Base-by-base conservation (phyloP, 805 yeast genomes). In the Barnettozyma populi region DNA sequence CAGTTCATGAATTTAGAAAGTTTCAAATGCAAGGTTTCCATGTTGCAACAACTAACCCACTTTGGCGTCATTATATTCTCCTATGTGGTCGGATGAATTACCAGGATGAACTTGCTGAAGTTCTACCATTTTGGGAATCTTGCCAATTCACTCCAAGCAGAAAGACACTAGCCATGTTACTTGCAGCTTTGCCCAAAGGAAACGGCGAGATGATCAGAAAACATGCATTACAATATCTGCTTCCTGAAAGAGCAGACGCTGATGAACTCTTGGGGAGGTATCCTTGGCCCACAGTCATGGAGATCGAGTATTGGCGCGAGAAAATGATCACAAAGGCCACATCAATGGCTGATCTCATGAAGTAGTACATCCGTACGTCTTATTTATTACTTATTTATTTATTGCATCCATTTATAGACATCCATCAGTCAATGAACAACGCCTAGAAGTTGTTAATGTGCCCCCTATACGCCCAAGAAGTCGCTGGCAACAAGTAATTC, bases 401-500 rank as follows among this genome's bases (percentile, higher is more conserved):
- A 31, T 16, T 34, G n/a, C 10, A 43, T 43, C 14, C 23, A 42
- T 42, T 25, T 19, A 41, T n/a, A 13, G 24, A 13, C 24, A 32
- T 41, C 24, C 31, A 32, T n/a, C 6, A 7, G 14, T 25, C 5
- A 38, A 38, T 14, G 6, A n/a, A 16, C 13, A 14, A 16, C 19
- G 31, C 21, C 19, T 32, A 14, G 6, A 27, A 25, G 20, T 5
- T 16, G 16, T 6, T 13, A 19, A 11, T 35, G 19, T 24, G 20
- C 13, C n/a, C n/a, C n/a, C 4, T 19, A 79, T 37, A 81, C 82
- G 56, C 87, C 92, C 57, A 89, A 68, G 62, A 79, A 92, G 62
- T 94, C 99, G 2, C 98, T 96, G 23, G 96, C 96, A 34, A 94
- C 92, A 40, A 94, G 67, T 55, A 92, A 69, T 62, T 94, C 98